These are phyloP conservation scores for Crotalaria pallida DNA, from an alignment of 306 rosid genomes.

Conservation along the genomic window DNA sequence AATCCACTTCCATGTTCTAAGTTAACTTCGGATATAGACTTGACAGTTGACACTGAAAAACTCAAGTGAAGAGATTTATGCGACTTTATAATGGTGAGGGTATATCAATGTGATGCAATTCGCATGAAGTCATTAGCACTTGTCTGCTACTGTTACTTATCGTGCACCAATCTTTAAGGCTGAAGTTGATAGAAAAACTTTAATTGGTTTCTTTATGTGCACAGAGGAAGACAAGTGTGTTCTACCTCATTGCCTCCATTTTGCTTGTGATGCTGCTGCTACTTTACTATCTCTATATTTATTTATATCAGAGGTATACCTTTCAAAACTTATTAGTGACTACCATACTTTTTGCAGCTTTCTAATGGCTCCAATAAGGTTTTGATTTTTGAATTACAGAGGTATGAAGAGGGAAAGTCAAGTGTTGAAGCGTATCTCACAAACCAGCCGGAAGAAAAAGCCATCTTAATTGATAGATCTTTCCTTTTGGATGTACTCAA, in stretches of 20 bases:
- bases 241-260: constrained; percentile 50
- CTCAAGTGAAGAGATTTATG: neutral
- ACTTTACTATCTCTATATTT: constrained; percentile 55
- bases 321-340: neutral
- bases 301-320: constrained; percentile 59
- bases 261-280: constrained; percentile 44
- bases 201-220: constrained; percentile 10
- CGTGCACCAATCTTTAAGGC: neutral
- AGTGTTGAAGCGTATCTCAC: constrained; percentile 53
- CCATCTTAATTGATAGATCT: constrained; percentile 37
- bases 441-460: constrained; percentile 53
- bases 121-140: neutral
- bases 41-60: neutral
- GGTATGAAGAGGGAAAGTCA: constrained; percentile 52
- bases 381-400: constrained; percentile 35
- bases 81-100: constrained; percentile 2
- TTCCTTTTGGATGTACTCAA: constrained; percentile 7
- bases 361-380: neutral
- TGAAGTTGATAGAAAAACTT: neutral
- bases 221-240: constrained; percentile 51
- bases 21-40: neutral
- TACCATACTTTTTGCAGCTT: constrained; percentile 10
- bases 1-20: neutral
- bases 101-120: neutral
- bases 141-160: neutral